Percentiles rank a stretch among this genome's conserved stretches.
Evolutionary conservation across 345 rosid species (phyloP).

Genomic region (Salix brachista): DNA sequence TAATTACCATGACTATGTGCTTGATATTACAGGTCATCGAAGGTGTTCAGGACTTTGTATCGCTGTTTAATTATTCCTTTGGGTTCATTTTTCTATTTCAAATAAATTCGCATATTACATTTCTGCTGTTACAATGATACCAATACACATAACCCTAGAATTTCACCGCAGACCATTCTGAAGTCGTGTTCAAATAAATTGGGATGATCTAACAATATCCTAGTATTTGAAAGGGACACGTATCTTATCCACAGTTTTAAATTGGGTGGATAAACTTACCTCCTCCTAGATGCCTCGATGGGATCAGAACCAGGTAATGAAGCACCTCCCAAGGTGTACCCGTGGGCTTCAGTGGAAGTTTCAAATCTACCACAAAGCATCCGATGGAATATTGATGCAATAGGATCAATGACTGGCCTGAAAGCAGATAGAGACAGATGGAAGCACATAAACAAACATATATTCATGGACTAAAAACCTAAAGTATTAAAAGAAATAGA

Average conservation of each 20-base stretch:
- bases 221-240: neutral
- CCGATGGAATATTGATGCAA: constrained; percentile 74
- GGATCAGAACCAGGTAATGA: constrained; percentile 95
- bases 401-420: constrained; percentile 86
- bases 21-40: neutral
- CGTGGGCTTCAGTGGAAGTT: constrained; percentile 42
- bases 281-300: constrained; percentile 90
- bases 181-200: neutral
- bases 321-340: constrained; percentile 51
- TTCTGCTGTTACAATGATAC: neutral
- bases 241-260: neutral
- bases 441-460: constrained; percentile 1
- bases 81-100: neutral
- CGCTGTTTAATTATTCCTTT: neutral
- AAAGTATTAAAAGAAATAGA: neutral
- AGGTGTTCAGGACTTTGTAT: neutral
- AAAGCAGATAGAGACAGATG: constrained; percentile 10
- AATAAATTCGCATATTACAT: neutral
- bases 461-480: neutral
- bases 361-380: constrained; percentile 75
- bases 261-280: constrained; percentile 38
- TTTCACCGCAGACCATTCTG: neutral
- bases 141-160: neutral
- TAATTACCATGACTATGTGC: neutral
- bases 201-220: neutral